Evolutionary conservation across 495 filamentous ascomycete genomes (phyloP), one percentile per base, ranked within the genome.

Genomic region (Lophium mytilinum): DNA sequence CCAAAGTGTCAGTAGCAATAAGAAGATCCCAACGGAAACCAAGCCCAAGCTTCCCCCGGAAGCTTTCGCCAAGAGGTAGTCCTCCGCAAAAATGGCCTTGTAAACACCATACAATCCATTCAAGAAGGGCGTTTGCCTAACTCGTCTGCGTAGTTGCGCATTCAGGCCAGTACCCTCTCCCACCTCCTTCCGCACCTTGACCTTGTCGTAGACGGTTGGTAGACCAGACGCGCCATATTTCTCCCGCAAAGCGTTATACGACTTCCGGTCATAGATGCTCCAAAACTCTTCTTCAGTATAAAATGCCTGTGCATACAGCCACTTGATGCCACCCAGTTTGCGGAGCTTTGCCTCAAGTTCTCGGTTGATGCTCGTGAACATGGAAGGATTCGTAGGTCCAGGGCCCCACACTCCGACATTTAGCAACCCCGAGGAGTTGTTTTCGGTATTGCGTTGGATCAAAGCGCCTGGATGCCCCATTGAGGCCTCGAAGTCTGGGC

Each of bases 311-410:
- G 81, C 80, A 66, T 83, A 84, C 9, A 83, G 69, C 73, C 78
- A 82, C 59, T 83, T 82, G 71, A 78, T 75, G 8, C 89, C 88
- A 14, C 82, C 80, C 2, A 91, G 75, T 53, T 80, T 79, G 11
- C 69, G 72, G 6, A 92, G 73, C 57, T 83, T 83, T 0, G 66
- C 62, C 68, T 92, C 88, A 8, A 94, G 71, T 14, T 76, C 76
- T 4, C 83, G 77, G 69, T 94, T 92, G 47, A 77, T 78, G 0
- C 61, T 57, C 9, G 90, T 63, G 53, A 79, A 83, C 0, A 63
- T 67, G 7, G 66, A 58, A 4, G 46, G 53, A 14, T 66, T 56
- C 6, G 64, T 49, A 18, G 78, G 76, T 0, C 73, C 73, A 17
- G 51, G 58, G 1, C 76, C 81, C 78, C 79, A 84, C 15, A 83